Percentiles rank a stretch among this genome's conserved stretches.
phyloP scores from a whole-genome alignment of 257 asterid species.

The Nicotiana paniculata region DNA sequence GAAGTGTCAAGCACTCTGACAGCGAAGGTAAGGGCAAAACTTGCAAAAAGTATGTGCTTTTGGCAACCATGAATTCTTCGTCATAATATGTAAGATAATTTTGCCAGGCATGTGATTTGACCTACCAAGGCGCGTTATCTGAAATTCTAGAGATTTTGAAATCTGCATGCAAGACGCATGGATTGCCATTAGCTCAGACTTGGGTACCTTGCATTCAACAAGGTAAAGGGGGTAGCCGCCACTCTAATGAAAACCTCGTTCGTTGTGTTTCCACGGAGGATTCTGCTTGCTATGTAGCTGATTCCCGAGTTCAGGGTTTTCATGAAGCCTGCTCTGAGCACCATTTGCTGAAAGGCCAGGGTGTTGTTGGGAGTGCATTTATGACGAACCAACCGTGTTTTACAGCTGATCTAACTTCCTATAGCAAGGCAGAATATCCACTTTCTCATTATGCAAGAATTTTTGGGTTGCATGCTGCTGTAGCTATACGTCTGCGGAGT shows the following conservation, averaged over 20 bases:
- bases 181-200: conserved; percentile 81
- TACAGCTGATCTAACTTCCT: conserved; percentile 59
- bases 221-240: conserved; percentile 66
- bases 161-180: conserved; percentile 54
- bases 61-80: background rate
- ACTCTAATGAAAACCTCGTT: conserved; percentile 53
- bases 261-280: conserved; percentile 70
- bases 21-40: conserved; percentile 35
- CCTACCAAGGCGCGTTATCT: conserved; percentile 65
- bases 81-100: conserved; percentile 11
- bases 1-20: conserved; percentile 33
- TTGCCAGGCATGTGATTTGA: conserved; percentile 46
- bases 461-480: conserved; percentile 73
- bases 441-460: conserved; percentile 89
- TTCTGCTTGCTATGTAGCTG: conserved; percentile 63
- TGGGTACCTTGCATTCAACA: conserved; percentile 75
- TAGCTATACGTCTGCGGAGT: conserved; percentile 79
- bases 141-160: conserved; percentile 60
- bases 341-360: conserved; percentile 81
- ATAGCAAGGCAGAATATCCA: conserved; percentile 71
- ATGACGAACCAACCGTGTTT: conserved; percentile 73
- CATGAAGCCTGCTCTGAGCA: conserved; percentile 84
- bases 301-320: conserved; percentile 56
- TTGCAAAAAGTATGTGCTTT: conserved; percentile 1
- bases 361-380: conserved; percentile 75